These are phyloP conservation scores for Apiospora rasikravindrae DNA, from an alignment of 2,329 filamentous ascomycete species.

Conservation along the genomic window DNA sequence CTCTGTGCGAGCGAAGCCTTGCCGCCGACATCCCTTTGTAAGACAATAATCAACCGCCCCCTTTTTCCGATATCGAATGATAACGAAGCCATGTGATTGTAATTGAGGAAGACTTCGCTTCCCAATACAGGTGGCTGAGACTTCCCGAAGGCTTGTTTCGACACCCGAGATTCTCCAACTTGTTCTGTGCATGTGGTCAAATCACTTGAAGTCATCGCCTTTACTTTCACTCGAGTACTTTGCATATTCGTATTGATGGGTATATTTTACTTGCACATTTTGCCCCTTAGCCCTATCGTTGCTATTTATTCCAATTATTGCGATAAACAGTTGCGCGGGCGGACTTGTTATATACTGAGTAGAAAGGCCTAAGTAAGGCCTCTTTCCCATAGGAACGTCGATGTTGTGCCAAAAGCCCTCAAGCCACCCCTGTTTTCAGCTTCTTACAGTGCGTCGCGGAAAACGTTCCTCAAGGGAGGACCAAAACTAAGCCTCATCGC, in stretches of 20 bases:
- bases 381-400: neutral
- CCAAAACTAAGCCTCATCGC: neutral
- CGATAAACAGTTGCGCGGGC: neutral
- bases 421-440: neutral
- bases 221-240: neutral
- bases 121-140: constrained; percentile 21
- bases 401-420: neutral
- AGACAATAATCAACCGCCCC: neutral
- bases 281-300: neutral
- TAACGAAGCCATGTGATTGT: constrained; percentile 1
- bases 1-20: constrained; percentile 3
- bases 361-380: neutral
- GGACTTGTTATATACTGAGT: no score
- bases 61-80: neutral
- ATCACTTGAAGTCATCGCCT: neutral
- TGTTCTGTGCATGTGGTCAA: neutral
- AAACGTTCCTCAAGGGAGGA: neutral
- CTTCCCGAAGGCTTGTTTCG: constrained; percentile 15
- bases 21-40: neutral
- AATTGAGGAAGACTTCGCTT: constrained; percentile 4
- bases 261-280: neutral
- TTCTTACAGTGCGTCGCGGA: neutral
- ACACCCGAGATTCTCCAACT: neutral
- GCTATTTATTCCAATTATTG: neutral
- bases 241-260: neutral